Evolutionary conservation across 305 asterid genomes (phyloP), one percentile per base, ranked within the genome.

Genomic region (Fraxinus dipetala): DNA sequence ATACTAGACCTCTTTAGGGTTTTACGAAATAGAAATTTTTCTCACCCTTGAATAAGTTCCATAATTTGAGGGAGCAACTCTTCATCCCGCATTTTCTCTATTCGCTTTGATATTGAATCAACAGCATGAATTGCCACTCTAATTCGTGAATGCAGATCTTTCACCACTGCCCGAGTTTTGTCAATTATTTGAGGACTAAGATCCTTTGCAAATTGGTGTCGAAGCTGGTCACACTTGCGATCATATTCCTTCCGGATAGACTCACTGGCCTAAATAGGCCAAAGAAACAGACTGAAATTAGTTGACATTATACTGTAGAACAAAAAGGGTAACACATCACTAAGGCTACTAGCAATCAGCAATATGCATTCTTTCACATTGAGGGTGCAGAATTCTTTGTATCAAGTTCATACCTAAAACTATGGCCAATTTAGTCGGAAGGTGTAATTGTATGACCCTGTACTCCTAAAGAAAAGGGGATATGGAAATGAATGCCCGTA

Each of bases 151-250:
- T 95, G 98, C 32, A 95, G 91, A 87, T 95, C 98, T 84, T 95
- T 95, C 56, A 89, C 93, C 48, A 90, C 89, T 36, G 98, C 92
- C 30, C 99, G 90, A 38, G 98, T 94, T 93, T 91, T 93, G 88
- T 95, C 99, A 13, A 95, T 94, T 40, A 90, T 89, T 82, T 92
- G 98, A 80, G 94, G 81, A 79, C 93, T 91, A 61, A 87, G 89
- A 87, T 95, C 99, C 90, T 95, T 94, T 2, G 99, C 98, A 74
- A 93, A 95, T 86, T 95, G 99, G 87, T 91, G 98, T 54, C 98
- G 91, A 35, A 95, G 98, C 85, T 87, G 96, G 83, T 73, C 90
- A 77, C 98, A 94, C 77, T 90, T 94, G 5, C 91, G 88, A 63
- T 95, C 98, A 84, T 95, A 95, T 35, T 88, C 93, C 86, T 89